phyloP scores from a whole-genome alignment of 225 moss, liverwort and hornwort genomes.

The Bryum argenteum region DNA sequence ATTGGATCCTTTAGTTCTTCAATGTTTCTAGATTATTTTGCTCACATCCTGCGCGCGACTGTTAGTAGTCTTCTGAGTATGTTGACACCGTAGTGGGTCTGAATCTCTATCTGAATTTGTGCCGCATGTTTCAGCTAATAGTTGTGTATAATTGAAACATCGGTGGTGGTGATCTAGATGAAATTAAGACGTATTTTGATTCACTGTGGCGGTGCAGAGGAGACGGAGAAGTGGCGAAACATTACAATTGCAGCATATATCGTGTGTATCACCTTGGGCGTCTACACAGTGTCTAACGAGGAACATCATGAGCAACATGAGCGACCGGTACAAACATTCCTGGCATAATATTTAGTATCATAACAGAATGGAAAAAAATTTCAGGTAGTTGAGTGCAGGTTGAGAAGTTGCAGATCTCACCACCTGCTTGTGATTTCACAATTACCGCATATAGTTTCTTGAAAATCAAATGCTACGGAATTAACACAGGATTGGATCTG shows the following conservation, averaged over 20 bases:
- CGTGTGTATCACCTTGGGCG: constrained; percentile 39
- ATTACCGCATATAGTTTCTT: neutral
- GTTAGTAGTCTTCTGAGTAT: too few relatives aligned
- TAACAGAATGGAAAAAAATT: too few relatives aligned
- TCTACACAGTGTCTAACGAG: constrained; percentile 45
- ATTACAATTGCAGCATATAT: constrained; percentile 59
- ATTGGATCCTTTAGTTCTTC: neutral
- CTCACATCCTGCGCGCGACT: too few relatives aligned
- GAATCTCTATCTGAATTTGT: neutral
- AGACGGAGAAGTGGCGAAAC: constrained; percentile 57
- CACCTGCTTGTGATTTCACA: neutral
- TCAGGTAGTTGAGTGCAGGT: too few relatives aligned
- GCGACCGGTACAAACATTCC: constrained; percentile 30
- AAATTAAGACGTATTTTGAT: neutral
- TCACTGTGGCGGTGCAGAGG: constrained; percentile 42
- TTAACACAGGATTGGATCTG: neutral
- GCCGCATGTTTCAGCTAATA: neutral
- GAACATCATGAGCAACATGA: constrained; percentile 29
- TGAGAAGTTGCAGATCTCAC: neutral
- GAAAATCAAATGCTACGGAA: neutral
- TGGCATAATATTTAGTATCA: neutral
- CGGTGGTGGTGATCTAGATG: neutral
- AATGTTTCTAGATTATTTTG: neutral
- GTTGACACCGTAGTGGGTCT: too few relatives aligned
- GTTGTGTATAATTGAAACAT: neutral